Base-by-base conservation (phyloP, 352 stramenopile genomes). In the Phytophthora brassicae region DNA sequence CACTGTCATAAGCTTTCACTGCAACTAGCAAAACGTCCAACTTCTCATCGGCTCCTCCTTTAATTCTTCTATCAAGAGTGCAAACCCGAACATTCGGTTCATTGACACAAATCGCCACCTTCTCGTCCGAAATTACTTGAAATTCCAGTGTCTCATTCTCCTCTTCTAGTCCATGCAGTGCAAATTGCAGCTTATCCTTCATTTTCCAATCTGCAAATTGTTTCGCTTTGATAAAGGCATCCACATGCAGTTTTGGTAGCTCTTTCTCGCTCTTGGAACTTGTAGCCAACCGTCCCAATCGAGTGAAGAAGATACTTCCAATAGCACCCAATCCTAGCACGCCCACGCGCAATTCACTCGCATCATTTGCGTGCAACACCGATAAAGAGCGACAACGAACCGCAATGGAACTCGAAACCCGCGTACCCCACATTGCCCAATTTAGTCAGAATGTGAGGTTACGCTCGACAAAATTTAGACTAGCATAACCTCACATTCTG, bases 281-380 rank as follows among this genome's bases (percentile, higher is more conserved):
- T 7, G 42, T 41, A 4, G 75, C 71, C 9, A 86, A 54, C 6
- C 38, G 49, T 9, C 62, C 72, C 46, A 90, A 43, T 51, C 73
- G 72, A 41, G 73, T 74, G 64, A 93, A 91, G 57, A 90, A 79
- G 51, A 89, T 88, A 8, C 81, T 86, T 16, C 84, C 84, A 41
- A 93, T 86, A 5, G 81, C 81, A 22, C 84, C 84, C 11, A 93
- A 59, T 22, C 84, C 84, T 6, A 93, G 60, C 41, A 93, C 68
- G 13, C 79, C 84, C 35, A 92, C 45, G 13, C 65, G 74, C 24
- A 88, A 60, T 45, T 47, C 35, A 0, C 16, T 39, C 1, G 26
- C 28, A 49, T 29, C 12, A 9, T 1, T 24, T 14, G 5, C 9
- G 6, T 20, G 38, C 0, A 33, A 11, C 28, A 29, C 3, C 1